A percentile compares a stretch with the other conserved stretches of the same genome.
Conservation (phyloP, 257 asterid species). For the Solanum ossicruentum region DNA sequence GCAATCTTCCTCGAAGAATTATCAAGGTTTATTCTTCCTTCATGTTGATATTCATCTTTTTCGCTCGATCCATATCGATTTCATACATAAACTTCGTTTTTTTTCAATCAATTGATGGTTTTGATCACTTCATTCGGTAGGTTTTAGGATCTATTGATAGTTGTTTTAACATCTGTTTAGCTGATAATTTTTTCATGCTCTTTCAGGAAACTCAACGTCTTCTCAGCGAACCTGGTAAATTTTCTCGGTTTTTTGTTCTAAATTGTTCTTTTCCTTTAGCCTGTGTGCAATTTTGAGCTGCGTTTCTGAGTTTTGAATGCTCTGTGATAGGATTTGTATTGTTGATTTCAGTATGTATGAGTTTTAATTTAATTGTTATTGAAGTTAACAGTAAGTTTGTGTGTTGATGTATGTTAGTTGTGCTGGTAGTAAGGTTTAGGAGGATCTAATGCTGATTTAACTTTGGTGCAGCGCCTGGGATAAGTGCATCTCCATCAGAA, state of each 20-base stretch:
- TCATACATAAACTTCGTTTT: background rate
- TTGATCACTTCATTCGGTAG: constrained; percentile 11
- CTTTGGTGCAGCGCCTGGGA: constrained; percentile 85
- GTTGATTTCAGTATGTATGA: background rate
- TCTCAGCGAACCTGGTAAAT: constrained; percentile 92
- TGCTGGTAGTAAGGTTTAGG: background rate
- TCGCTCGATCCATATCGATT: constrained; percentile 31
- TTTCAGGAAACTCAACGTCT: constrained; percentile 96
- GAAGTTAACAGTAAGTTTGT: background rate
- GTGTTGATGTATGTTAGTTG: background rate
- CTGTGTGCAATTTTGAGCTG: background rate
- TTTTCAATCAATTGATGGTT: background rate
- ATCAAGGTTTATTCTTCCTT: constrained; percentile 40
- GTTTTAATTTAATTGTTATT: background rate
- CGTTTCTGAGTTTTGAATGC: background rate
- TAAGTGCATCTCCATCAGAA: constrained; percentile 98
- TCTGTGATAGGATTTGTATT: background rate
- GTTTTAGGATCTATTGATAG: background rate
- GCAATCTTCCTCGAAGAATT: constrained; percentile 51
- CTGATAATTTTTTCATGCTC: background rate
- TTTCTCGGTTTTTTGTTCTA: background rate
- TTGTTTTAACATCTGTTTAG: constrained; percentile 3
- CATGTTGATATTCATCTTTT: constrained; percentile 33
- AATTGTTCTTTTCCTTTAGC: background rate
- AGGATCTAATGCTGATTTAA: constrained; percentile 3